These are phyloP conservation scores for Coemansia sp. DNA, from an alignment of 371 early-diverging fungal genomes.

Conservation along the genomic window DNA sequence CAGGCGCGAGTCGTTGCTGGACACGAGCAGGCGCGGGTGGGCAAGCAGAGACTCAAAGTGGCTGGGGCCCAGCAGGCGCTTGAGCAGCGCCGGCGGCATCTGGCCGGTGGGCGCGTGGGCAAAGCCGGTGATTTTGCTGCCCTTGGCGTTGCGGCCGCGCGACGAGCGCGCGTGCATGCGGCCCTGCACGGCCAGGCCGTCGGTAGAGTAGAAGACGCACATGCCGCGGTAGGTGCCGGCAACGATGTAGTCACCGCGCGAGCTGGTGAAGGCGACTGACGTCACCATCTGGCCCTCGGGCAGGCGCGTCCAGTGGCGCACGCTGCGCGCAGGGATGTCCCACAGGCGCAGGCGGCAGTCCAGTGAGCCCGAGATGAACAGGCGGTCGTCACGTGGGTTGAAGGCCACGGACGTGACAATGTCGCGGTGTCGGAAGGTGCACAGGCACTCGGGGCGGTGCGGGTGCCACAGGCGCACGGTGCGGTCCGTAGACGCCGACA, in stretches of 20 bases:
- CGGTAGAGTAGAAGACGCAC: slow-evolving; percentile 75
- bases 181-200: slow-evolving; percentile 75
- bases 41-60: not conserved
- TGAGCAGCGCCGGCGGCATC: slow-evolving; percentile 11
- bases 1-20: slow-evolving; percentile 79
- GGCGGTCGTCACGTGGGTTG: slow-evolving; percentile 81
- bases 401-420: slow-evolving; percentile 78
- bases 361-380: slow-evolving; percentile 77
- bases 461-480: slow-evolving; percentile 88
- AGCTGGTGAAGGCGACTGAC: slow-evolving; percentile 69
- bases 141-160: slow-evolving; percentile 57
- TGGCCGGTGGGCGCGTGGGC: slow-evolving; percentile 55
- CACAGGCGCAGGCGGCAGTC: slow-evolving; percentile 80
- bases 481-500: slow-evolving; percentile 81
- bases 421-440: slow-evolving; percentile 74
- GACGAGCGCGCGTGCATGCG: slow-evolving; percentile 69
- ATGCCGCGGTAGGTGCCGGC: slow-evolving; percentile 80
- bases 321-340: slow-evolving; percentile 77
- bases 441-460: slow-evolving; percentile 67
- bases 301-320: slow-evolving; percentile 73
- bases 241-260: slow-evolving; percentile 66
- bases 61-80: slow-evolving; percentile 10
- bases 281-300: slow-evolving; percentile 68
- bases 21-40: slow-evolving; percentile 53
- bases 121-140: slow-evolving; percentile 75